Percentiles rank a stretch among this genome's conserved stretches.
Conservation (phyloP, 345 rosid species). For the Arabidopsis thaliana region DNA sequence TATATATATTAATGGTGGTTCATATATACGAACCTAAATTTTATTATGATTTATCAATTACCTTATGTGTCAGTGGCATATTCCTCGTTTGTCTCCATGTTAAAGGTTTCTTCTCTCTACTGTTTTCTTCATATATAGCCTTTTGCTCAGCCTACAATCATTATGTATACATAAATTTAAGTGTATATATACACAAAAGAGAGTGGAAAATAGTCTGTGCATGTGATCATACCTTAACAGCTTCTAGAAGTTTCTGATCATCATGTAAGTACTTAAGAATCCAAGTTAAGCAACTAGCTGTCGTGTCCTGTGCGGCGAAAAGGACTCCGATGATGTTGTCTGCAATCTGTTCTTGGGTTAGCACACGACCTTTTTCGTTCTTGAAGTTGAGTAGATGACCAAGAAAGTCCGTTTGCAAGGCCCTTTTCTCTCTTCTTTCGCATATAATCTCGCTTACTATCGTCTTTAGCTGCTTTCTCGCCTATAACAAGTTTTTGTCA, state of each 20-base stretch:
- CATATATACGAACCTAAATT: neutral
- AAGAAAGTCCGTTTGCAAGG: constrained; percentile 53
- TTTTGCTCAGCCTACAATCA: constrained; percentile 72
- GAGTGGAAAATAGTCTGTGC: neutral
- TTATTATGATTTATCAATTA: constrained; percentile 31
- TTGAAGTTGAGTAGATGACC: constrained; percentile 61
- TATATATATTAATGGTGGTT: constrained; percentile 7
- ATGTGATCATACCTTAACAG: constrained; percentile 65
- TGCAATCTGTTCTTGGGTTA: constrained; percentile 62
- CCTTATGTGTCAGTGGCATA: constrained; percentile 79
- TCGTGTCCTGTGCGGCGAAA: constrained; percentile 93
- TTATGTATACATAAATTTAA: neutral
- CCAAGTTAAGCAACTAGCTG: constrained; percentile 88
- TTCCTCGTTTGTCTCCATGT: constrained; percentile 84
- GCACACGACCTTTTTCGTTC: constrained; percentile 51
- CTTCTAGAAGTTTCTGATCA: constrained; percentile 62
- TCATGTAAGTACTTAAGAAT: constrained; percentile 76
- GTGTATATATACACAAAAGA: neutral
- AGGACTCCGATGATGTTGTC: constrained; percentile 87
- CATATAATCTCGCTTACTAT: constrained; percentile 64
- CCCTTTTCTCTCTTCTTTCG: constrained; percentile 64
- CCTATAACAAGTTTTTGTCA: constrained; percentile 49
- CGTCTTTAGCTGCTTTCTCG: constrained; percentile 64
- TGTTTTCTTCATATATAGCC: constrained; percentile 55
- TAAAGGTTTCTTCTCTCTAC: constrained; percentile 56